Percentiles rank a stretch among this genome's conserved stretches.
Conservation (phyloP, 306 rosid species). For the Pachyrhizus erosus region DNA sequence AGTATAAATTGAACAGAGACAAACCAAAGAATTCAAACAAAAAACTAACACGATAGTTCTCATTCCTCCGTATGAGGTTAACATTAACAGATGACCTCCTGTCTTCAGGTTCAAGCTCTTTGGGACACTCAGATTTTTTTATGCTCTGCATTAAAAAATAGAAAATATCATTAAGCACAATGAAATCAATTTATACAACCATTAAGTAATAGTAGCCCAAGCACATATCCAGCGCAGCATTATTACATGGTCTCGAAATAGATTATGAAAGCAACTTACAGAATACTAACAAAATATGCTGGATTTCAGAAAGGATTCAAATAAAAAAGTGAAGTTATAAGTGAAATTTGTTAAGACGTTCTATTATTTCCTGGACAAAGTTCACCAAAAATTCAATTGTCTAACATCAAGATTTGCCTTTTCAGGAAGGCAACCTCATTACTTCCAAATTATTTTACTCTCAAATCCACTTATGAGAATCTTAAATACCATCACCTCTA, state of each 20-base stretch:
- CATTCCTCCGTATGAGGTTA: conserved; percentile 83
- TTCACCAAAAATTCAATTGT: conserved; percentile 27
- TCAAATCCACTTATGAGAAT: conserved; percentile 14
- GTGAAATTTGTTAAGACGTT: conserved; percentile 10
- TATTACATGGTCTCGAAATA: not conserved
- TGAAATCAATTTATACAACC: not conserved
- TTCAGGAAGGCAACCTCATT: not conserved
- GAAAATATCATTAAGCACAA: conserved; percentile 26
- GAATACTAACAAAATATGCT: conserved; percentile 23
- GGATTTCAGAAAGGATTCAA: conserved; percentile 12
- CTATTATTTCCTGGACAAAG: conserved; percentile 13
- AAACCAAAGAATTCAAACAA: conserved; percentile 33
- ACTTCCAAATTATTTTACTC: conserved; percentile 22
- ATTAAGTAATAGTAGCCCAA: conserved; percentile 12
- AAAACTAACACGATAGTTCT: conserved; percentile 80
- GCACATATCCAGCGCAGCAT: conserved; percentile 19
- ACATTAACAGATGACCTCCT: conserved; percentile 83
- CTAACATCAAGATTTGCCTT: not conserved
- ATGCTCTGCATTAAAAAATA: conserved; percentile 73
- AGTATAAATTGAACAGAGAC: conserved; percentile 32
- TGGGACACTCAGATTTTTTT: conserved; percentile 89
- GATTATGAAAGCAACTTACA: not conserved
- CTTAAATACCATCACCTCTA: conserved; percentile 66
- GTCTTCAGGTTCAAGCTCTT: conserved; percentile 90
- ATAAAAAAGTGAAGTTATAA: conserved; percentile 26